Conservation (phyloP, 192 early-diverging fungal genomes). For the Umbelopsis isabellina region DNA sequence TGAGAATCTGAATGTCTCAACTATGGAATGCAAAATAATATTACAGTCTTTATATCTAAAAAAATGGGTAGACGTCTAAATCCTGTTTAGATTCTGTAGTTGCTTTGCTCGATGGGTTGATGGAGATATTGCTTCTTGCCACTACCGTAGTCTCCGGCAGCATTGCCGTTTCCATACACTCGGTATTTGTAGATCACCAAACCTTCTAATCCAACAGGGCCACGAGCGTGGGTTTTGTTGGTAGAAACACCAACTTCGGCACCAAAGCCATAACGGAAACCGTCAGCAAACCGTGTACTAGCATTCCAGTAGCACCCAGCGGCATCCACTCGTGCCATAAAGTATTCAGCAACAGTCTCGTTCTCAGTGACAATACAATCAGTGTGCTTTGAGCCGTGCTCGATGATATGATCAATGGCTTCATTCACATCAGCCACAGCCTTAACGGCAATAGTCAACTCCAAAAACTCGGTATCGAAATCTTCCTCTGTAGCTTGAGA, state of each 20-base stretch:
- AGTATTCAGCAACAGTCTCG: constrained; percentile 69
- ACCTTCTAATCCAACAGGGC: constrained; percentile 96
- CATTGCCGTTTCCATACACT: constrained; percentile 88
- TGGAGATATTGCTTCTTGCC: constrained; percentile 80
- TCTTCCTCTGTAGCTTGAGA: constrained; percentile 57
- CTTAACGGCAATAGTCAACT: constrained; percentile 81
- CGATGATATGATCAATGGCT: constrained; percentile 93
- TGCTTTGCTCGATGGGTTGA: constrained; percentile 56
- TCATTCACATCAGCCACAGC: constrained; percentile 72
- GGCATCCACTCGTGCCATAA: constrained; percentile 92
- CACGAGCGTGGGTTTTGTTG: constrained; percentile 99
- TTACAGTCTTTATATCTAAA: neutral
- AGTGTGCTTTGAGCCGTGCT: constrained; percentile 94
- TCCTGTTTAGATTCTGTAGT: constrained; percentile 17
- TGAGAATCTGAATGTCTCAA: too few relatives aligned
- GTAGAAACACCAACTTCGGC: constrained; percentile 97
- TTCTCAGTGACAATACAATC: constrained; percentile 92
- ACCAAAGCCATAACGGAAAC: constrained; percentile 98
- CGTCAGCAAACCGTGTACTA: constrained; percentile 94
- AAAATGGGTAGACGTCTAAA: neutral
- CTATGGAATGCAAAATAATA: neutral
- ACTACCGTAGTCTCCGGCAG: constrained; percentile 77
- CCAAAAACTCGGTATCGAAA: constrained; percentile 92
- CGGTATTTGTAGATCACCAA: constrained; percentile 99
- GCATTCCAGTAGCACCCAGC: constrained; percentile 99